Evolutionary conservation across 352 stramenopile species (phyloP).

Genomic region (Plasmopara muralis): DNA sequence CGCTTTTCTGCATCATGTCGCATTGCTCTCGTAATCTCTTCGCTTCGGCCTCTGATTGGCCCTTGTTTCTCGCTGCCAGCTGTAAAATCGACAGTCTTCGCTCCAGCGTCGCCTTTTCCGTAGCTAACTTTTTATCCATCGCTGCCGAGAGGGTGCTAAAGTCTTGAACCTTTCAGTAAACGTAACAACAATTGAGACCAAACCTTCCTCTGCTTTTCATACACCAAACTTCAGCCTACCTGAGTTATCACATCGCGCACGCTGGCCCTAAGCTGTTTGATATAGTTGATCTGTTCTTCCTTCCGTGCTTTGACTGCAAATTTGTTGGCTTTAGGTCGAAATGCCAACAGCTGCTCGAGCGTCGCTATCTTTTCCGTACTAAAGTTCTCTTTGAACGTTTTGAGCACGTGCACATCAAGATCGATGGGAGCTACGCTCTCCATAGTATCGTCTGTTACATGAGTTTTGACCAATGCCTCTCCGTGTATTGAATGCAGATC

Average conservation of each 20-base stretch:
- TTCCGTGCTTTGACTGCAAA: slow-evolving; percentile 51
- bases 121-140: slow-evolving; percentile 33
- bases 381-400: slow-evolving; percentile 33
- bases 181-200: neutral
- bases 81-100: slow-evolving; percentile 31
- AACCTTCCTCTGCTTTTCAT: neutral
- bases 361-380: slow-evolving; percentile 25
- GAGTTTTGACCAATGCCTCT: neutral
- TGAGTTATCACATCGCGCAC: slow-evolving; percentile 32
- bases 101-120: slow-evolving; percentile 31
- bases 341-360: slow-evolving; percentile 50
- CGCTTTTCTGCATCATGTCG: slow-evolving; percentile 23
- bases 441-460: neutral
- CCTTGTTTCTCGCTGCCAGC: slow-evolving; percentile 27
- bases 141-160: slow-evolving; percentile 22
- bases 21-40: slow-evolving; percentile 31
- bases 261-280: slow-evolving; percentile 44
- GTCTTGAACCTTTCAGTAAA: slow-evolving; percentile 25
- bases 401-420: slow-evolving; percentile 24
- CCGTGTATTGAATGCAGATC: slow-evolving; percentile 1
- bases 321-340: slow-evolving; percentile 58
- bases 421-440: slow-evolving; percentile 3
- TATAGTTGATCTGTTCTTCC: slow-evolving; percentile 51
- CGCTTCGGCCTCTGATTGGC: slow-evolving; percentile 31
- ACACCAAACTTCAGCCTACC: slow-evolving; percentile 10